Evolutionary conservation across 768 basidiomycete genomes (phyloP), one percentile per base, ranked within the genome.

Genomic region (Mycena venus): DNA sequence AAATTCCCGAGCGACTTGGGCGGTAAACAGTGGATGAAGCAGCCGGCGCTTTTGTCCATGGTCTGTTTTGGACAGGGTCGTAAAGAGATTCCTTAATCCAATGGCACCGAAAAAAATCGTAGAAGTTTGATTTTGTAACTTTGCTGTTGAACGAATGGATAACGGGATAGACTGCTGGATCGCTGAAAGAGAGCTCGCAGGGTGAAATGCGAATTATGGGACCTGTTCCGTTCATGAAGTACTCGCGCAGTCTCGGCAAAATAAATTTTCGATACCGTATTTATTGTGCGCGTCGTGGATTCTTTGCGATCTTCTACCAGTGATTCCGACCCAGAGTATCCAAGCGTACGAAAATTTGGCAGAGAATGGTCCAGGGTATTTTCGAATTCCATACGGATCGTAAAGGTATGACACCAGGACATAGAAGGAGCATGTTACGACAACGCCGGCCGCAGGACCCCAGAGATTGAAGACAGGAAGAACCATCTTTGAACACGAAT

Each of bases 31-130:
- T 70, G 88, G 84, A 2, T 91, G 90, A 25, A 93, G 89, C 44
- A 93, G 91, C 83, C 92, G 92, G 80, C 91, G 86, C 83, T 92
- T 93, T 29, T 92, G 86, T 12, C 90, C 87, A 79, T 93, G 91
- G 66, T 92, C 90, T 15, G 69, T 32, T 27, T 72, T 87, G 55
- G 87, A 82, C 21, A 90, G 85, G 15, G 88, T 87, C 78, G 88
- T 89, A 85, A 90, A 90, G 40, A 74, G 61, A 34, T 70, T 74
- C 23, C 29, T 62, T 25, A 90, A 78, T 2, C 87, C 88, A 40
- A 89, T 88, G 32, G 70, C 21, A 3, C 89, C 88, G 76, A 91
- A 91, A 10, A n/a, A 81, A 80, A 40, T 88, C 84, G 76, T 87
- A 90, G 77, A 90, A 90, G n/a, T 84, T 76, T 4, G 85, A 82